Conservation (phyloP, 768 basidiomycete genomes). For the Sarcodon aspratus region DNA sequence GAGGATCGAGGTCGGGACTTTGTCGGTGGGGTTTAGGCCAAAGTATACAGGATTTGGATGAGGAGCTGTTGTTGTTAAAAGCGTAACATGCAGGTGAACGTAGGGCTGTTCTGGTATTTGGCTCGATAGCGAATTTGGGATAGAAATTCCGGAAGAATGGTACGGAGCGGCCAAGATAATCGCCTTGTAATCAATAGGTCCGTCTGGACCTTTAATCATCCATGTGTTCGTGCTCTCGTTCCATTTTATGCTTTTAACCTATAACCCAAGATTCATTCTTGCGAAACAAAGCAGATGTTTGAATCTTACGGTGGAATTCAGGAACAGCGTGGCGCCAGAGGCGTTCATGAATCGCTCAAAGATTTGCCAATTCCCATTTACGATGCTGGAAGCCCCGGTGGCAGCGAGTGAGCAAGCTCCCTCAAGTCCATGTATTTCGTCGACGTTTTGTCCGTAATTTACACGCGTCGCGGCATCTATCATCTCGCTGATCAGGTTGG, state of each 20-base stretch:
- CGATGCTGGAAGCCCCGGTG: constrained; percentile 47
- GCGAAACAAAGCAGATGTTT: neutral
- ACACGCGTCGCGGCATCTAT: constrained; percentile 74
- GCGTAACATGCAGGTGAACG: constrained; percentile 79
- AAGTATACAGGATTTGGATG: constrained; percentile 60
- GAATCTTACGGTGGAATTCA: constrained; percentile 52
- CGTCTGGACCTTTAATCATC: constrained; percentile 37
- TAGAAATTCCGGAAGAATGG: constrained; percentile 49
- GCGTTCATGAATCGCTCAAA: constrained; percentile 72
- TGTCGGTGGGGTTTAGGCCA: constrained; percentile 29
- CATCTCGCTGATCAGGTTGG: constrained; percentile 57
- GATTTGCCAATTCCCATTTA: constrained; percentile 75
- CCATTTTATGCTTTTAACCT: constrained; percentile 44
- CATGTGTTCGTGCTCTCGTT: constrained; percentile 33
- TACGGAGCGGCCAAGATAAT: constrained; percentile 85
- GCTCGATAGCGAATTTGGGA: constrained; percentile 35
- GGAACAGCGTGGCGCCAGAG: constrained; percentile 56
- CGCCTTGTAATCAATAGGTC: constrained; percentile 44
- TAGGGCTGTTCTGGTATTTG: constrained; percentile 65
- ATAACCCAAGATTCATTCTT: constrained; percentile 1
- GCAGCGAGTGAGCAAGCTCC: constrained; percentile 67
- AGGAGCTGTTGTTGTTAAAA: constrained; percentile 68
- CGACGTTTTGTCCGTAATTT: constrained; percentile 75
- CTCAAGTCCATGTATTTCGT: constrained; percentile 67
- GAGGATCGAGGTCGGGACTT: constrained; percentile 53